phyloP scores from a whole-genome alignment of 2,329 filamentous ascomycete species.

The Sclerotinia minor region DNA sequence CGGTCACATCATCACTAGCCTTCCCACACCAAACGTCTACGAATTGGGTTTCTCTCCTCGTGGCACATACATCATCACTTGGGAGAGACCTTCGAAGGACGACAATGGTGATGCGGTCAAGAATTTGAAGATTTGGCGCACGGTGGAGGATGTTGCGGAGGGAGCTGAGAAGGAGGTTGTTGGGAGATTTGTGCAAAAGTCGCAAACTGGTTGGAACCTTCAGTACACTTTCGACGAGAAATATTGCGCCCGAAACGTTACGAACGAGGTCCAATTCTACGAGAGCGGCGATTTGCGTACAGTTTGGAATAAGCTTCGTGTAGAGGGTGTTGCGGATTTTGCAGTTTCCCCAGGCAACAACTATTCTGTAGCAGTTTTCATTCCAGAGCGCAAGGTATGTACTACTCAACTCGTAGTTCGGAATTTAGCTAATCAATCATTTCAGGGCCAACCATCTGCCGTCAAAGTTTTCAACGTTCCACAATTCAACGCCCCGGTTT shows the following conservation, averaged over 20 bases:
- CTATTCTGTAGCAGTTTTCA: constrained; percentile 90
- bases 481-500: constrained; percentile 77
- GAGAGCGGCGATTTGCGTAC: constrained; percentile 80
- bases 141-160: constrained; percentile 60
- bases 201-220: constrained; percentile 92
- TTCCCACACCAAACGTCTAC: constrained; percentile 82
- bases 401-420: constrained; percentile 5
- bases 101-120: constrained; percentile 90
- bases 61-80: constrained; percentile 92
- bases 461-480: constrained; percentile 96
- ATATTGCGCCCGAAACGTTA: constrained; percentile 89
- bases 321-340: constrained; percentile 88
- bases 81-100: constrained; percentile 92
- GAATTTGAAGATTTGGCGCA: constrained; percentile 96
- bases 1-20: constrained; percentile 71
- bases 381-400: constrained; percentile 88
- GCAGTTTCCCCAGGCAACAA: constrained; percentile 85
- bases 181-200: constrained; percentile 92
- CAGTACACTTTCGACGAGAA: constrained; percentile 94
- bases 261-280: constrained; percentile 98
- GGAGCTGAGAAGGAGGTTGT: constrained; percentile 68
- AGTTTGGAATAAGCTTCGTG: constrained; percentile 93
- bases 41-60: constrained; percentile 92
- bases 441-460: constrained; percentile 85
- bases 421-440: constrained; percentile 30